Evolutionary conservation across 2,329 filamentous ascomycete species (phyloP).

Genomic region (Talaromyces sp.): DNA sequence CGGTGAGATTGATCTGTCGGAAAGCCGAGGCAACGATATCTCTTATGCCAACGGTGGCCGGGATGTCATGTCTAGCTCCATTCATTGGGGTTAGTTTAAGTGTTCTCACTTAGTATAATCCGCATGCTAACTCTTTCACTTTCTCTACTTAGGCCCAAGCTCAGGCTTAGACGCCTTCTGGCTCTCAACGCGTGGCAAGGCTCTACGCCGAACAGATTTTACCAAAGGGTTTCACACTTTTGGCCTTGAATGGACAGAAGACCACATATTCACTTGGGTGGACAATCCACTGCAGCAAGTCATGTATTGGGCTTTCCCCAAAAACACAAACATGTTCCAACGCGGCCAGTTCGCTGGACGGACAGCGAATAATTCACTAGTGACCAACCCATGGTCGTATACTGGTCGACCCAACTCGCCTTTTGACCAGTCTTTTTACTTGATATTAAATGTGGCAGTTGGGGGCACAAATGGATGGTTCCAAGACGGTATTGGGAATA

Average conservation of each 20-base stretch:
- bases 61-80: conserved; percentile 28
- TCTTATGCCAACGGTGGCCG: conserved; percentile 14
- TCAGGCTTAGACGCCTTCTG: conserved; percentile 24
- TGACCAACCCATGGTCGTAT: conserved; percentile 46
- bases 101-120: conserved; percentile 38
- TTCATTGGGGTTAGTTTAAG: conserved; percentile 36
- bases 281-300: conserved; percentile 42
- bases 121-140: conserved; percentile 14
- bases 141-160: conserved; percentile 18
- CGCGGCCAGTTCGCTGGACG: conserved; percentile 43
- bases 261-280: conserved; percentile 55
- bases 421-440: conserved; percentile 53
- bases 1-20: conserved; percentile 55
- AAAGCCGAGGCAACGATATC: conserved; percentile 47
- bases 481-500: conserved; percentile 43
- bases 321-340: conserved; percentile 30
- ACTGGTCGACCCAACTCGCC: conserved; percentile 46
- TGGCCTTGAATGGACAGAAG: conserved; percentile 52
- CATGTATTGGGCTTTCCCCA: conserved; percentile 29
- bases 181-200: conserved; percentile 27
- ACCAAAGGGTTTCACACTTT: conserved; percentile 48
- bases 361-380: conserved; percentile 42
- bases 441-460: conserved; percentile 53
- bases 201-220: conserved; percentile 28
- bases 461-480: conserved; percentile 52